phyloP scores from a whole-genome alignment of 129 eudicot species.

The sunflower (Helianthus annuus) region DNA sequence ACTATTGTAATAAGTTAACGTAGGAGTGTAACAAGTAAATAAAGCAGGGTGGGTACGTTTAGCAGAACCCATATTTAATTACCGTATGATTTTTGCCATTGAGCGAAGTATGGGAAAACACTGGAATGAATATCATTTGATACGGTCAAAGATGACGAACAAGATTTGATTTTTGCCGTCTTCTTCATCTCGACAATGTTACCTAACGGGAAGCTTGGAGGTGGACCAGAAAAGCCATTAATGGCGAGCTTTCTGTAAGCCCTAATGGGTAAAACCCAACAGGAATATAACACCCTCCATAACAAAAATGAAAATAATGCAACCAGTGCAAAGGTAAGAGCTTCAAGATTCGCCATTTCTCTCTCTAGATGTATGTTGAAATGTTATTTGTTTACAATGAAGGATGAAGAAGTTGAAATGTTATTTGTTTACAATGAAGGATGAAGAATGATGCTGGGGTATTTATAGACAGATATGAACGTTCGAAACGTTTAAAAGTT shows the following conservation, averaged over 20 bases:
- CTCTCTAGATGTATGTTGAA: neutral
- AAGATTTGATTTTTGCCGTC: slow-evolving; percentile 17
- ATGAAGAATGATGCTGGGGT: slow-evolving; percentile 7
- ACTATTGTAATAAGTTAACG: too few relatives aligned
- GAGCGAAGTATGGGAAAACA: slow-evolving; percentile 76
- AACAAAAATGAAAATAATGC: slow-evolving; percentile 38
- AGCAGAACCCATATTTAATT: neutral
- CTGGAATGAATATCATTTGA: slow-evolving; percentile 74
- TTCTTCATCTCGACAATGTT: slow-evolving; percentile 64
- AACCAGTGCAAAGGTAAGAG: slow-evolving; percentile 38
- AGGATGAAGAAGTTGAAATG: neutral
- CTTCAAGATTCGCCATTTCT: slow-evolving; percentile 45
- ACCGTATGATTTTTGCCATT: slow-evolving; percentile 80
- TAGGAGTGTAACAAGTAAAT: too few relatives aligned
- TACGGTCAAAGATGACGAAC: slow-evolving; percentile 23
- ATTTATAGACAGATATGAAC: slow-evolving; percentile 22
- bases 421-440: neutral
- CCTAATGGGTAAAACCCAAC: slow-evolving; percentile 69
- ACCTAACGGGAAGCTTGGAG: slow-evolving; percentile 82
- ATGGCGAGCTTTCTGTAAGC: slow-evolving; percentile 52
- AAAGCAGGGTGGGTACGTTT: too few relatives aligned
- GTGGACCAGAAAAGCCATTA: slow-evolving; percentile 77
- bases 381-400: neutral
- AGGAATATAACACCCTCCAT: slow-evolving; percentile 48
- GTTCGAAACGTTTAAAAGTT: slow-evolving; percentile 30